A percentile compares a stretch with the other conserved stretches of the same genome.
Evolutionary conservation across 257 asterid genomes (phyloP).

Genomic region (Nicotiana benthamiana): DNA sequence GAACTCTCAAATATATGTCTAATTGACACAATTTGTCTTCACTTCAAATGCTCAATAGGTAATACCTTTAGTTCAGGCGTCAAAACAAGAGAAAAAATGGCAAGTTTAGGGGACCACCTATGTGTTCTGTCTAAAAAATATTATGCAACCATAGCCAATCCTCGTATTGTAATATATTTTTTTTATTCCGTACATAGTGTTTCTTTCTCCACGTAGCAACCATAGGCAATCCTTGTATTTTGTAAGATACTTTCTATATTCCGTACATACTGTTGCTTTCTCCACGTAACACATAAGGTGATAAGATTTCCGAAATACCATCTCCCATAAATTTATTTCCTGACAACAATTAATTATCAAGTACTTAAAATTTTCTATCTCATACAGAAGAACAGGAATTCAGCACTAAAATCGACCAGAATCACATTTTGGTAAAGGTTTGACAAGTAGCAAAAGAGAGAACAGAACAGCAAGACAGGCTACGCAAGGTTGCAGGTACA

Average conservation of each 20-base stretch:
- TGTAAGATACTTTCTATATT: not conserved
- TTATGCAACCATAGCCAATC: constrained; percentile 2
- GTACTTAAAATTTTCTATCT: not conserved
- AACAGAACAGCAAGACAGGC: not conserved
- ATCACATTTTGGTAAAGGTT: not conserved
- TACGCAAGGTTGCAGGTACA: not conserved
- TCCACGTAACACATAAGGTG: not conserved
- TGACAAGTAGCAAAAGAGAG: not conserved
- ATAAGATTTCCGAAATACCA: not conserved
- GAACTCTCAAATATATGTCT: too few relatives aligned
- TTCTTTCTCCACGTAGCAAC: not conserved
- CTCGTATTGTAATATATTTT: not conserved
- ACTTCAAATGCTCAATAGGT: too few relatives aligned
- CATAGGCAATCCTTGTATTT: not conserved
- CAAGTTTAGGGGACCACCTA: too few relatives aligned
- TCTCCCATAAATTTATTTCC: not conserved
- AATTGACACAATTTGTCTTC: too few relatives aligned
- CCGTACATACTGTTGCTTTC: not conserved
- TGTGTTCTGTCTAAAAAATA: not conserved
- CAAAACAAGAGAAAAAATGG: too few relatives aligned
- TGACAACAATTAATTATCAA: not conserved
- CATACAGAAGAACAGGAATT: not conserved
- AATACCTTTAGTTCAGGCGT: too few relatives aligned
- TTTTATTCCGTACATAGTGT: not conserved
- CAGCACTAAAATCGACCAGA: not conserved